Evolutionary conservation across 768 basidiomycete species (phyloP).

Genomic region (Tricholoma sp.): DNA sequence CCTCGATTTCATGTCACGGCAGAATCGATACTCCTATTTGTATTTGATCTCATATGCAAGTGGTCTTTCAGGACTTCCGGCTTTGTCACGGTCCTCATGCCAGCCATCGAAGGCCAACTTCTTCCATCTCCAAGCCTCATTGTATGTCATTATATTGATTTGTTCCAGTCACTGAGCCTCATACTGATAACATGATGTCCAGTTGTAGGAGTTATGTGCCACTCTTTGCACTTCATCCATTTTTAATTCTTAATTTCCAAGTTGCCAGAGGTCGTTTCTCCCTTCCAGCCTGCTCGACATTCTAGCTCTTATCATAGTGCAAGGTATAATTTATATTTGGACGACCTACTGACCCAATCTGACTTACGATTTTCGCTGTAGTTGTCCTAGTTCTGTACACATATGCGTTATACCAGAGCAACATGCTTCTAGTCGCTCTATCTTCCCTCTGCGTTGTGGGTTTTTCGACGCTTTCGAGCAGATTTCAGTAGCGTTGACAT

Average conservation of each 20-base stretch:
- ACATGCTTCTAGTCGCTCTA: slow-evolving; percentile 10
- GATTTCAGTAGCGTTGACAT: background rate
- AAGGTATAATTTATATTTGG: background rate
- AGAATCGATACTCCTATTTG: slow-evolving; percentile 1
- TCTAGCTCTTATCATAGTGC: background rate
- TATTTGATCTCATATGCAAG: background rate
- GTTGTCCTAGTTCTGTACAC: slow-evolving; percentile 22
- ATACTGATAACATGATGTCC: background rate
- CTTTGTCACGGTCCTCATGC: background rate
- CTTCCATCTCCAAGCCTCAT: background rate
- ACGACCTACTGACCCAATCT: background rate
- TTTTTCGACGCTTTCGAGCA: background rate
- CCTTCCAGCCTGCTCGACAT: background rate
- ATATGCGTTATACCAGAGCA: slow-evolving; percentile 21
- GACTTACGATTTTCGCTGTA: background rate
- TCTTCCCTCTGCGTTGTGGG: slow-evolving; percentile 14
- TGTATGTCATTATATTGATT: background rate
- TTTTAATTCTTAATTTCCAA: background rate
- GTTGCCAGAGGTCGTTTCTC: background rate
- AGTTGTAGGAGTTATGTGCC: background rate
- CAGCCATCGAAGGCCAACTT: background rate
- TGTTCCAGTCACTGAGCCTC: background rate
- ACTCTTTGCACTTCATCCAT: background rate
- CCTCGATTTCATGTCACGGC: background rate
- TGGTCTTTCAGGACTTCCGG: background rate